Evolutionary conservation across 2,329 filamentous ascomycete genomes (phyloP), one percentile per base, ranked within the genome.

Genomic region (Herpomyces periplanetae): DNA sequence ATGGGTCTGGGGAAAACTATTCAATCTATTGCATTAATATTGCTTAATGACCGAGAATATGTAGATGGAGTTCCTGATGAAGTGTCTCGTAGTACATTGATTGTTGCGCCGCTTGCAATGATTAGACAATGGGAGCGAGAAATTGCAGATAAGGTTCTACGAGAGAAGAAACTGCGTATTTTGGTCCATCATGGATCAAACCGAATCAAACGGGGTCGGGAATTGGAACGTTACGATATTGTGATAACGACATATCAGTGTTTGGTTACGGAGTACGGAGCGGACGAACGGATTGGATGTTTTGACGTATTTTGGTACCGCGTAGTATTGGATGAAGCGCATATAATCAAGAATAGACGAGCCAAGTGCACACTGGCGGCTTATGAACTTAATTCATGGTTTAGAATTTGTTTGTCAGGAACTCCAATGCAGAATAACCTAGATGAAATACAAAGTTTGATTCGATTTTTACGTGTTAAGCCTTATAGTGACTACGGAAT

Each of bases 381-480:
- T 27, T 96, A 61, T 33, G 66, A 66, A 2, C 41, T 96, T 13
- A 48, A 61, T 12, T 60, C 68, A 9, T 63, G 80, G 34, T 91
- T 87, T 31, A 52, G 80, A 24, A 96, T 80, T 80, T 91, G 80
- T 33, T 42, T 96, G 25, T 87, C 73, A 1, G 80, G 80, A 20
- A 96, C 80, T 2, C 80, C 80, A 0, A 71, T 96, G 61, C 80
- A 96, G 34, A 96, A 96, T 40, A 91, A 87, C 30, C 51, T 96
- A 4, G 80, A 96, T 27, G 80, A 96, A 37, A 44, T 96, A 19
- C 80, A 96, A 34, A 85, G 69, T 27, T 43, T 96, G 20, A 68
- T 96, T 35, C 66, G 61, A 25, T 96, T 96, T 36, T 47, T 96
- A 14, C 59, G 66, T 8, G 87, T 96, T 33, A 63, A 65, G 28